Base-by-base conservation (phyloP, 495 filamentous ascomycete genomes). In the Jackrogersella multiformis region DNA sequence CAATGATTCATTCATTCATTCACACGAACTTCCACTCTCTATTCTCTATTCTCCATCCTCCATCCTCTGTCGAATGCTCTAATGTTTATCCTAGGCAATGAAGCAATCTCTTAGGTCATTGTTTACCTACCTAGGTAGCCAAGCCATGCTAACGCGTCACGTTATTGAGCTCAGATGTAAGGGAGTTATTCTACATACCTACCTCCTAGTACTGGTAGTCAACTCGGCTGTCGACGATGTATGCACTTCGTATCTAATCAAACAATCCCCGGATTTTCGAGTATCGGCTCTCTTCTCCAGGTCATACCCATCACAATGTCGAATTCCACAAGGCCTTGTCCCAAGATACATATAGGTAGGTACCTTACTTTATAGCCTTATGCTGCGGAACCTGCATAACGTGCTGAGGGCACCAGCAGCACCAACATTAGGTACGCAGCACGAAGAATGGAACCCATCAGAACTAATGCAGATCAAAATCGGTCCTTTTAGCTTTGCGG, bases 401-500 rank as follows among this genome's bases (percentile, higher is more conserved):
- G 18, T 32, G 38, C 32, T 45, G 51, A 52, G 15, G 18, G 15
- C 28, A 36, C 21, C 46, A 42, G 24, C 35, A 61, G 28, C 8
- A 24, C 34, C n/a, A 34, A 16, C 26, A 21, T 4, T 15, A 46
- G 9, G 28, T 34, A 32, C 26, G 28, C 41, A 42, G 45, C 60
- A 56, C 58, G 54, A 60, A 38, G 49, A 61, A 55, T 42, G 56
- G 49, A 52, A 26, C 21, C 52, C 30, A 34, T 53, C 30, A 62
- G 45, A 54, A 23, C 67, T 58, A 66, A 66, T 62, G 61, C 61
- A 66, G 35, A 66, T 44, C 56, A 65, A 30, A 70, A 61, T 70
- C 67, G 67, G 67, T 70, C 67, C 67, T 70, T 70, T 70, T 70
- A 21, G 36, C n/a, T 53, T 53, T 46, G 52, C 61, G 45, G 51